A percentile compares a stretch with the other conserved stretches of the same genome.
Evolutionary conservation across 176 grass and related monocot genomes (phyloP).

Genomic region (Canna indica): DNA sequence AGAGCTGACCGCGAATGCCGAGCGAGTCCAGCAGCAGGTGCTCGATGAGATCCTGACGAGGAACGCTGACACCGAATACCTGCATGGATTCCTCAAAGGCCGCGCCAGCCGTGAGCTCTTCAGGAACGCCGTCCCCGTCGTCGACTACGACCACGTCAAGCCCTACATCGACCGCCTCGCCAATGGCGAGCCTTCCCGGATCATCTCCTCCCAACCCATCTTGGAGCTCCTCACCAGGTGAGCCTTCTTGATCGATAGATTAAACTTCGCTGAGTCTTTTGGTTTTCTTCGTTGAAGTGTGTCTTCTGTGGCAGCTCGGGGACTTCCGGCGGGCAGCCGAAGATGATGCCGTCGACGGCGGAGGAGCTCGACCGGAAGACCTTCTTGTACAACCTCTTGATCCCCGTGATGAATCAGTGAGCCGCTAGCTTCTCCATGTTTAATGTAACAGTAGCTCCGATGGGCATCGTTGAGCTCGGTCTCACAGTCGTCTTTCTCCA

Average conservation of each 20-base stretch:
- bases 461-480: too few relatives aligned
- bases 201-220: constrained; percentile 55
- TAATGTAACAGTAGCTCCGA: constrained; percentile 9
- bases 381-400: constrained; percentile 66
- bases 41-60: constrained; percentile 40
- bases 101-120: constrained; percentile 6
- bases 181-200: constrained; percentile 40
- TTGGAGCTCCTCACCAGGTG: constrained; percentile 75
- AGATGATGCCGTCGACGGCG: constrained; percentile 66
- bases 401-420: constrained; percentile 61
- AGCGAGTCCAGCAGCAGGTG: constrained; percentile 39
- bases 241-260: too few relatives aligned
- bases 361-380: constrained; percentile 75
- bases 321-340: constrained; percentile 65
- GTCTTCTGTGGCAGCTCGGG: constrained; percentile 35
- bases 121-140: constrained; percentile 45
- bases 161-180: constrained; percentile 64
- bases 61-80: constrained; percentile 53
- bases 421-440: neutral
- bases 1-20: constrained; percentile 47
- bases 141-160: constrained; percentile 69
- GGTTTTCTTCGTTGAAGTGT: neutral
- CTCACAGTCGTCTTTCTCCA: too few relatives aligned
- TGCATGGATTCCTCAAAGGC: constrained; percentile 36
- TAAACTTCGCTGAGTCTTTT: too few relatives aligned